Evolutionary conservation across 1,139 yeast species (phyloP), one percentile per base, ranked within the genome.

Genomic region (Candida tetrigidarum): DNA sequence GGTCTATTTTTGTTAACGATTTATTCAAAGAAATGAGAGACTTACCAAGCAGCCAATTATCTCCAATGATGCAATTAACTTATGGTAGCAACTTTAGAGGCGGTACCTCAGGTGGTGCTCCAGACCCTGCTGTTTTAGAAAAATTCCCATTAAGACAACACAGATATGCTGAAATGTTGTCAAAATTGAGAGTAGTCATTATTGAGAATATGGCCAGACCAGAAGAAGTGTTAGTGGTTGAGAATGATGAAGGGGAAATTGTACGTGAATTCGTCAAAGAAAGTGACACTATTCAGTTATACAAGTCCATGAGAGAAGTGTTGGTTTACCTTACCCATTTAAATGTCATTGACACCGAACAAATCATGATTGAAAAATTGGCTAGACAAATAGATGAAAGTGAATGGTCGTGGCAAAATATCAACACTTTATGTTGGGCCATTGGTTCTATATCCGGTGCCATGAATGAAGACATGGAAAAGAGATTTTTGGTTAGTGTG

Each of bases 391-490:
- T 92, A 45, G 99, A 93, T 67, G 99, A 95, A 46, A 78, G 88
- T 49, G 99, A 95, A 70, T 93, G 99, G 99, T 92, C 98, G 28
- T 93, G 99, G 98, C 95, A 91, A 65, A 93, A 92, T 62, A 87
- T 93, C 58, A 93, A 93, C 65, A 93, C 98, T 2, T 75, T 93
- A 54, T 93, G 99, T 74, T 93, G 99, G 99, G 99, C 99, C 5
- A 95, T 93, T 65, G 99, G 99, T 49, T 92, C 98, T 12, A 93
- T 95, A 50, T 90, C 97, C 3, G 99, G 99, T 63, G 90, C 99
- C 2, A 93, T 93, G 99, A 91, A 89, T 63, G 98, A 93, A 70
- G 97, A 91, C 57, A 88, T 93, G 82, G 99, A 93, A 66, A 93
- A 92, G 70, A 80, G 95, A 58, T 93, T 93, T 63, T 78, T 93